Evolutionary conservation across 805 yeast genomes (phyloP).

Genomic region (Yarrowia sp.): DNA sequence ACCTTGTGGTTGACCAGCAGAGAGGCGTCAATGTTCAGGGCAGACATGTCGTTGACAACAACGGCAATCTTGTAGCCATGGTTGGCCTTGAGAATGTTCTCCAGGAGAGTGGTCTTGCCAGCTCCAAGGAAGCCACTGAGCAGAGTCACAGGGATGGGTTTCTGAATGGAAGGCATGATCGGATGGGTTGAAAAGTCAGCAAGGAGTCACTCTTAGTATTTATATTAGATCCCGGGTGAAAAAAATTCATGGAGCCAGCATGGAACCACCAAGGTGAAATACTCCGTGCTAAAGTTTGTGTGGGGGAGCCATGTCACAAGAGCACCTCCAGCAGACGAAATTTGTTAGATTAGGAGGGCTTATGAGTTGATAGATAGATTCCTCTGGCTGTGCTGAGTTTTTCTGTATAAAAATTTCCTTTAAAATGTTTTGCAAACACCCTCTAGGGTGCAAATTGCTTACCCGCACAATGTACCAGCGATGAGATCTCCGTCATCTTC

Average conservation of each 20-base stretch:
- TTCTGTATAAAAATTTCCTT: too few species aligned
- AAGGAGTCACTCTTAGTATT: background rate
- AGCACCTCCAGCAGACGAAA: background rate
- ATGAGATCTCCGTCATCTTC: background rate
- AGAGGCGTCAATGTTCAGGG: constrained; percentile 47
- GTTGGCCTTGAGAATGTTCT: constrained; percentile 43
- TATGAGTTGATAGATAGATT: background rate
- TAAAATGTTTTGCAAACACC: too few species aligned
- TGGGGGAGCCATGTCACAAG: background rate
- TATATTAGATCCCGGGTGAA: background rate
- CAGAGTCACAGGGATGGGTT: constrained; percentile 48
- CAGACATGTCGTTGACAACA: constrained; percentile 48
- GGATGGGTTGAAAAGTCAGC: background rate
- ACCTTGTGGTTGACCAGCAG: constrained; percentile 44
- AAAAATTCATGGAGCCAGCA: background rate
- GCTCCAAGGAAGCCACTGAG: constrained; percentile 49
- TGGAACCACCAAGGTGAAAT: constrained; percentile 8
- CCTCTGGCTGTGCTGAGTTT: too few species aligned
- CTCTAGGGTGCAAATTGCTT: too few species aligned
- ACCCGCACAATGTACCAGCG: too few species aligned
- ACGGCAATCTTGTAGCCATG: constrained; percentile 48
- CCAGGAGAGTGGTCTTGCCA: constrained; percentile 50
- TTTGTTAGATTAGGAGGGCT: background rate
- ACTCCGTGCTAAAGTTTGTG: background rate
- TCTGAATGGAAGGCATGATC: constrained; percentile 18